These are phyloP conservation scores for Suhomyces anneliseae DNA, from an alignment of 1,139 yeast genomes.

Conservation along the genomic window DNA sequence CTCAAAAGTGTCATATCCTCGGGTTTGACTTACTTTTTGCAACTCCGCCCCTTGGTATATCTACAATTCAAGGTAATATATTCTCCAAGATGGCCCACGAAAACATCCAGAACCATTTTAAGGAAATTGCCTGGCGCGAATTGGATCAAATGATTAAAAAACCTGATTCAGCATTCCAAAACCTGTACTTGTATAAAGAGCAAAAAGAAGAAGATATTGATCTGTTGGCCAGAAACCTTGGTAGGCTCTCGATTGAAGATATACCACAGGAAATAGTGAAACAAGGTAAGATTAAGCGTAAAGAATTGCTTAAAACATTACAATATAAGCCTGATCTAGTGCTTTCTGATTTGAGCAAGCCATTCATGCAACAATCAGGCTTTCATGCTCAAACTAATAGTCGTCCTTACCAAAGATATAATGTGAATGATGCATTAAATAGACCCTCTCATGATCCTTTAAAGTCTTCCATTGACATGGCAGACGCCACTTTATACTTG, in stretches of 20 bases:
- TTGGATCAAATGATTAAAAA: constrained; percentile 9
- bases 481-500: constrained; percentile 85
- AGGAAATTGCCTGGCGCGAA: constrained; percentile 34
- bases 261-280: constrained; percentile 12
- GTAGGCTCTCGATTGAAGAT: constrained; percentile 14
- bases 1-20: constrained; percentile 61
- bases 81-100: constrained; percentile 66
- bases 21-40: constrained; percentile 86
- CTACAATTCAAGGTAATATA: constrained; percentile 84
- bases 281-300: constrained; percentile 9
- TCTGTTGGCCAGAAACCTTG: constrained; percentile 16
- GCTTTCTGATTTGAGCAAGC: constrained; percentile 85
- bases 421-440: constrained; percentile 27
- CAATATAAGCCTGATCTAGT: constrained; percentile 53
- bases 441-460: constrained; percentile 26
- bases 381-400: constrained; percentile 74
- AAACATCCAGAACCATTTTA: constrained; percentile 56
- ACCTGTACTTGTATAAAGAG: constrained; percentile 32
- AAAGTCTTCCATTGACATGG: constrained; percentile 56
- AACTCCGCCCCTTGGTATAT: constrained; percentile 76
- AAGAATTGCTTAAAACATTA: constrained; percentile 8
- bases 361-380: constrained; percentile 64
- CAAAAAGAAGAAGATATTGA: constrained; percentile 26
- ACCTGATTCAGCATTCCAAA: constrained; percentile 8
- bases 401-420: constrained; percentile 55